phyloP scores from a whole-genome alignment of 495 filamentous ascomycete genomes.

The Neurospora tetrasperma region DNA sequence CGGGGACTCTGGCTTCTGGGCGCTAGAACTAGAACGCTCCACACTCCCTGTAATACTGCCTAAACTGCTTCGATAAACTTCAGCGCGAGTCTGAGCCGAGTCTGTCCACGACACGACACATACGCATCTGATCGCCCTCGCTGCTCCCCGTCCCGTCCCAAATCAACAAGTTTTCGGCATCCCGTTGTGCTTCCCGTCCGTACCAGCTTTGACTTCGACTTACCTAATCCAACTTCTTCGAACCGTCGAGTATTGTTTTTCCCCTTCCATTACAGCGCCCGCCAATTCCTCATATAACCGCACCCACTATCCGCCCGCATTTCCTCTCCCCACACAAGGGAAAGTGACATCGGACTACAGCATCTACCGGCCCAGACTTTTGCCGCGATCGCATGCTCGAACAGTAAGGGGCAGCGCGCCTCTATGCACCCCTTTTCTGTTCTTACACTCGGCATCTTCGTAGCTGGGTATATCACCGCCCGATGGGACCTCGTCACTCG shows the following conservation, averaged over 20 bases:
- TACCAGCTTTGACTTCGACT: neutral
- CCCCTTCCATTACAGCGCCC: neutral
- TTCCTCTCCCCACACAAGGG: neutral
- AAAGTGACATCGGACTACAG: neutral
- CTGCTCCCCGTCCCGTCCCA: neutral
- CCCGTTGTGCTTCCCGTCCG: neutral
- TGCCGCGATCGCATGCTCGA: slow-evolving; percentile 11
- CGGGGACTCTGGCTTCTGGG: neutral
- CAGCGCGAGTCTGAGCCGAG: neutral
- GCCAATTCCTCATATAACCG: neutral
- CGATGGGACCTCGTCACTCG: slow-evolving; percentile 96
- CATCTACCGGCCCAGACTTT: neutral
- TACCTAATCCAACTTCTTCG: neutral
- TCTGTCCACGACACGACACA: neutral
- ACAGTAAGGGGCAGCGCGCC: slow-evolving; percentile 19
- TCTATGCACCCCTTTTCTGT: slow-evolving; percentile 96
- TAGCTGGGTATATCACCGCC: slow-evolving; percentile 98
- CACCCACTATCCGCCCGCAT: neutral
- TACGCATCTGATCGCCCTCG: neutral
- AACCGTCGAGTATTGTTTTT: neutral
- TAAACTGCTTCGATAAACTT: neutral
- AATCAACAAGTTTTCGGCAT: neutral
- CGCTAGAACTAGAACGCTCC: neutral
- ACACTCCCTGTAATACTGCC: neutral
- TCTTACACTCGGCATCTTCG: slow-evolving; percentile 91